Conservation (phyloP, 176 grass and related monocot genomes). For the Cenchrus fungigraminus region DNA sequence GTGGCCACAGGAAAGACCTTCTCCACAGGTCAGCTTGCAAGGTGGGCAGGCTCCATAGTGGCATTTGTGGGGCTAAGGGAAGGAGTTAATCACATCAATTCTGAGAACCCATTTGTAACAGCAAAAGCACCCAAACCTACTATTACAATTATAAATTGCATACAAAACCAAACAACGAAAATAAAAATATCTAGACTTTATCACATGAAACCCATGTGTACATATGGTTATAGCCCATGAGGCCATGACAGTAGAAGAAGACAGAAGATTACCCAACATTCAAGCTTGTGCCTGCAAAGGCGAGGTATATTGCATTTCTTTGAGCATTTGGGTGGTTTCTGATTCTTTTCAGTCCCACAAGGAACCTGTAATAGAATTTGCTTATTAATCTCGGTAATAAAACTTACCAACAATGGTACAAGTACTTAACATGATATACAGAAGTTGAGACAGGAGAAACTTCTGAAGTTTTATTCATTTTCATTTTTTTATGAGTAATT, state of each 20-base stretch:
- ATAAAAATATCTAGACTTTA: background rate
- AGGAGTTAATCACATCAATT: constrained; percentile 39
- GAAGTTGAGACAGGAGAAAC: constrained; percentile 5
- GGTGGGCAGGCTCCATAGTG: constrained; percentile 97
- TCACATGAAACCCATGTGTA: background rate
- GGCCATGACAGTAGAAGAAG: background rate
- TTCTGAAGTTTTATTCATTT: background rate
- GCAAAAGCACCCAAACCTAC: constrained; percentile 34
- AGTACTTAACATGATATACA: constrained; percentile 14
- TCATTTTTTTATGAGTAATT: background rate
- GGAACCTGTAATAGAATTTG: constrained; percentile 71
- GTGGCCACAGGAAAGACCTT: constrained; percentile 85
- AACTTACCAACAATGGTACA: constrained; percentile 4
- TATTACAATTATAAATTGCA: constrained; percentile 23
- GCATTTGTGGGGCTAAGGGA: constrained; percentile 85
- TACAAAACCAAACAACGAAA: constrained; percentile 14
- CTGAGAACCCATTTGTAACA: constrained; percentile 16
- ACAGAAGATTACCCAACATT: constrained; percentile 65
- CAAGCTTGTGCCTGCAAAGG: constrained; percentile 86
- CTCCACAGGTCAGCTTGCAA: constrained; percentile 81
- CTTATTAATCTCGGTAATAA: constrained; percentile 22
- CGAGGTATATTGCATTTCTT: constrained; percentile 76
- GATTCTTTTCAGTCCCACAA: constrained; percentile 94
- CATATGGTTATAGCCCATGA: background rate
- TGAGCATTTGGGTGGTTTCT: constrained; percentile 92